A percentile compares a stretch with the other conserved stretches of the same genome.
phyloP scores from a whole-genome alignment of 192 early-diverging fungal species.

The Coemansia sp. region DNA sequence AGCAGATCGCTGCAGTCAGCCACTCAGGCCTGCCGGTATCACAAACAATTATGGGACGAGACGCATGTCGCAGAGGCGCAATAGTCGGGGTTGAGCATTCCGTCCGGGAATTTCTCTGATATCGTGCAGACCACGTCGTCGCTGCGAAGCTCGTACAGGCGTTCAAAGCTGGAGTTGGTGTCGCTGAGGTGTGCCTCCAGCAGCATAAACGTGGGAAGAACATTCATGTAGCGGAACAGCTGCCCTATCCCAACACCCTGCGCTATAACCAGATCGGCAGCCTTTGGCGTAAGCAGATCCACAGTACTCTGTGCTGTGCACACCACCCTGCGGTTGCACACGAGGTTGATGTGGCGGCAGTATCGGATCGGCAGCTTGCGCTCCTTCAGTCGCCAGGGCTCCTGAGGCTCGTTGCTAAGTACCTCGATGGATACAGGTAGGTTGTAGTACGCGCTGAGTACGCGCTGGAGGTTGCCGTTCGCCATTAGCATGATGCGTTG shows the following conservation, averaged over 20 bases:
- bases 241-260: conserved; percentile 55
- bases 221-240: conserved; percentile 53
- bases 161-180: conserved; percentile 36
- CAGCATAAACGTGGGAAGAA: conserved; percentile 44
- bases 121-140: conserved; percentile 47
- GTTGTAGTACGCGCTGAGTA: conserved; percentile 55
- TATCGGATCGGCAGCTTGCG: conserved; percentile 35
- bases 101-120: conserved; percentile 41
- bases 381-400: conserved; percentile 1
- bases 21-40: no score
- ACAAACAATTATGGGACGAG: no score
- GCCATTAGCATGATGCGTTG: conserved; percentile 55
- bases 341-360: conserved; percentile 46
- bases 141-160: conserved; percentile 44
- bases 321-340: conserved; percentile 44
- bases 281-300: conserved; percentile 39
- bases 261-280: conserved; percentile 40
- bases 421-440: conserved; percentile 50
- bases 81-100: conserved; percentile 45
- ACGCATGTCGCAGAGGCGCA: conserved; percentile 1
- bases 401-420: conserved; percentile 35
- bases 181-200: conserved; percentile 49
- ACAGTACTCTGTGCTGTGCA: conserved; percentile 47
- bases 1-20: no score
- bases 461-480: conserved; percentile 54